Evolutionary conservation across 108 stramenopile genomes (phyloP).

Genomic region (Cylindrotheca fusiformis): DNA sequence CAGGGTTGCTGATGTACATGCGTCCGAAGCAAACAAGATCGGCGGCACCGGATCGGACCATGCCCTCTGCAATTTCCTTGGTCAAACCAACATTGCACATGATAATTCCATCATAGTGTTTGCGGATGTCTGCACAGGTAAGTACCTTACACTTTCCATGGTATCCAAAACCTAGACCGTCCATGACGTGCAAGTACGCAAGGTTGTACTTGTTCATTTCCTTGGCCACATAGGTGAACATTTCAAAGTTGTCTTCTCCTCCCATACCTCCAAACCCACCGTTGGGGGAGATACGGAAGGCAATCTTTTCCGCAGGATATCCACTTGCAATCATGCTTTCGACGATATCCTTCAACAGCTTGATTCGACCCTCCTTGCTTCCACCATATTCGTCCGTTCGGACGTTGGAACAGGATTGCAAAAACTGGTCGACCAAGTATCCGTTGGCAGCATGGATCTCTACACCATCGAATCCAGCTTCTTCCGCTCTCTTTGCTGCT

Average conservation of each 20-base stretch:
- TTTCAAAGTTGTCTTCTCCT: slow-evolving; percentile 49
- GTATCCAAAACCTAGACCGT: slow-evolving; percentile 67
- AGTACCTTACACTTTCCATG: slow-evolving; percentile 44
- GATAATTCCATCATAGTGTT: slow-evolving; percentile 52
- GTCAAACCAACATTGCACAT: slow-evolving; percentile 67
- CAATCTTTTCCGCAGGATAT: slow-evolving; percentile 52
- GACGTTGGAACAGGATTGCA: slow-evolving; percentile 39
- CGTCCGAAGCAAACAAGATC: slow-evolving; percentile 72
- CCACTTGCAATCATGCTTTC: slow-evolving; percentile 53
- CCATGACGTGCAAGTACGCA: slow-evolving; percentile 74
- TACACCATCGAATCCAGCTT: slow-evolving; percentile 62
- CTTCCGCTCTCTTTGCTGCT: slow-evolving; percentile 30
- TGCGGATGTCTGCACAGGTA: slow-evolving; percentile 35
- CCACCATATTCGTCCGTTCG: slow-evolving; percentile 60
- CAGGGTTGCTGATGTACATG: slow-evolving; percentile 76
- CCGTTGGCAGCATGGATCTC: slow-evolving; percentile 65
- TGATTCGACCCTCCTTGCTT: slow-evolving; percentile 62
- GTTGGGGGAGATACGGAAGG: slow-evolving; percentile 73
- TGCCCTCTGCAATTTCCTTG: slow-evolving; percentile 59
- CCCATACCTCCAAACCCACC: slow-evolving; percentile 68
- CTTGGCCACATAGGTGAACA: slow-evolving; percentile 46
- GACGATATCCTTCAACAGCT: slow-evolving; percentile 54
- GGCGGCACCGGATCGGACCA: slow-evolving; percentile 48
- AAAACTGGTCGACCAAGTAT: slow-evolving; percentile 60
- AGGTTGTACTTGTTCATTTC: slow-evolving; percentile 42